Evolutionary conservation across 2,329 filamentous ascomycete genomes (phyloP).

Genomic region (Hymenoscyphus scutula): DNA sequence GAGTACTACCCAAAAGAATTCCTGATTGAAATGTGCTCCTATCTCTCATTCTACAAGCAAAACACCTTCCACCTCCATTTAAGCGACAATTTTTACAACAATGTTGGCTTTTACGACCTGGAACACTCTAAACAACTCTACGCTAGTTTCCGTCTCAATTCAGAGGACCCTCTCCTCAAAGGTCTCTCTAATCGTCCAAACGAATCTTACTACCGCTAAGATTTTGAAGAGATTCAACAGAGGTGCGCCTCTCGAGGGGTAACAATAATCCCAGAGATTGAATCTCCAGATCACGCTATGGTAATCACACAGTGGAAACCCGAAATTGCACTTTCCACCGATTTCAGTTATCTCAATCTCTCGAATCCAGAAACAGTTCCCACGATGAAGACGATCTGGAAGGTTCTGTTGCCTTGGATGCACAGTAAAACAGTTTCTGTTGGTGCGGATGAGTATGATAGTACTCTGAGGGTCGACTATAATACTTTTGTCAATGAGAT

Average conservation of each 20-base stretch:
- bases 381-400: constrained; percentile 52
- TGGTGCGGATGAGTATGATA: constrained; percentile 54
- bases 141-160: constrained; percentile 53
- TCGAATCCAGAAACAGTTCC: constrained; percentile 53
- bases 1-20: constrained; percentile 56
- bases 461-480: constrained; percentile 46
- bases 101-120: constrained; percentile 38
- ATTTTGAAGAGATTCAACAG: constrained; percentile 52
- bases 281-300: constrained; percentile 56
- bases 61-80: constrained; percentile 58
- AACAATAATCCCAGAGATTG: constrained; percentile 58
- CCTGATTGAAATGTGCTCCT: constrained; percentile 55
- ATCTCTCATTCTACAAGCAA: constrained; percentile 61
- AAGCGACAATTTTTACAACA: constrained; percentile 55
- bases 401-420: constrained; percentile 54
- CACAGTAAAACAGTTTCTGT: constrained; percentile 54
- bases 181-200: constrained; percentile 51
- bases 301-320: constrained; percentile 59
- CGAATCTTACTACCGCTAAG: constrained; percentile 51
- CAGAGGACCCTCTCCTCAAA: constrained; percentile 45
- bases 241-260: constrained; percentile 54
- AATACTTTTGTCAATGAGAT: neutral
- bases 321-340: constrained; percentile 46
- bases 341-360: constrained; percentile 53
- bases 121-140: constrained; percentile 48